Base-by-base conservation (phyloP, 2,329 filamentous ascomycete species). In the Alternaria gansuensis region DNA sequence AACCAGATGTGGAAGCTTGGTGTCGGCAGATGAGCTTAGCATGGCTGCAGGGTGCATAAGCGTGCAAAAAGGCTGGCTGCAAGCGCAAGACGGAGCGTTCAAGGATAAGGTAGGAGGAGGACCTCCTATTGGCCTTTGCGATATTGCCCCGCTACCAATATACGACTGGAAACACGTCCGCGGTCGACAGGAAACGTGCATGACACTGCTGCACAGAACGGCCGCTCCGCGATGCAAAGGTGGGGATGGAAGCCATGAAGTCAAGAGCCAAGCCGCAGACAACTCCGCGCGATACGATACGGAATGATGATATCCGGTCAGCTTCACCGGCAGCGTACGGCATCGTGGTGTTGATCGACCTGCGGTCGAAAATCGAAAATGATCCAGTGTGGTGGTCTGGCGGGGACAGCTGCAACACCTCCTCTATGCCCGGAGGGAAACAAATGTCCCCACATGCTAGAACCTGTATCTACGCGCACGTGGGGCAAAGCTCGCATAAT, bases 1-100 rank as follows among this genome's bases (percentile, higher is more conserved):
- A 54, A 36, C 17, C 31, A 60, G 43, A 56, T 41, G 48, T 52
- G 43, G 57, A 62, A 51, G 54, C 56, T 57, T 58, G 40, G 51
- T 31, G 23, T 46, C 53, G 58, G 45, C 49, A 63, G 29, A 44
- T 60, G 45, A 60, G 34, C 40, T 60, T 57, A 51, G 48, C 45
- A 41, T 41, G 36, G n/a, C 29, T 41, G 41, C 52, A 45, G 37
- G 26, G 44, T 17, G 23, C n/a, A 31, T 45, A 23, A 34, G 46
- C 23, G 57, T 26, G 28, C 37, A 41, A 51, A 51, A 23, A 31
- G 21, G 21, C 37, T 23, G 49, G 23, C 24, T 10, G 28, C 21
- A 41, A 51, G 49, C 49, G 37, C 49, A 33, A 41, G 34, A 29
- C 28, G 28, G 31, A 29, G 21, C 14, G 36, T 14, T 23, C 49